A percentile compares a stretch with the other conserved stretches of the same genome.
Conservation (phyloP, 768 basidiomycete species). For the Russula abietina region DNA sequence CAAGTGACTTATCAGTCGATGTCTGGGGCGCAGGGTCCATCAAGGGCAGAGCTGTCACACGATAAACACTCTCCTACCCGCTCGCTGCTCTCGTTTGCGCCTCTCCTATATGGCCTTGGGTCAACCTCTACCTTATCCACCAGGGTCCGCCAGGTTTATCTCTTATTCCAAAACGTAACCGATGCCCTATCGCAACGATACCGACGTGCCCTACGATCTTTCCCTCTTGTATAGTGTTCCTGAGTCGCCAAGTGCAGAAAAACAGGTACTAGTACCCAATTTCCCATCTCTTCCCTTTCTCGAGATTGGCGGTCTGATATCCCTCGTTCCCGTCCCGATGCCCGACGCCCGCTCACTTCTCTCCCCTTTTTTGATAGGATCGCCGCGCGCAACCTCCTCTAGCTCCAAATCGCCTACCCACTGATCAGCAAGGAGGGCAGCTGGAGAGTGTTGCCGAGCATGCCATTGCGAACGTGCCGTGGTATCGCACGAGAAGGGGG, state of each 20-base stretch:
- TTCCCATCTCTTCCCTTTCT: no score
- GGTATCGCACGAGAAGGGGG: conserved; percentile 46
- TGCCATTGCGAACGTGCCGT: conserved; percentile 30
- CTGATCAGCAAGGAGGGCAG: conserved; percentile 24
- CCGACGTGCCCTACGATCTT: conserved; percentile 28
- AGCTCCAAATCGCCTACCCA: conserved; percentile 11
- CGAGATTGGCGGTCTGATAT: not conserved
- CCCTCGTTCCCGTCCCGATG: not conserved
- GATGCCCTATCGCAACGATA: conserved; percentile 16
- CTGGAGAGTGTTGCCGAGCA: conserved; percentile 18
- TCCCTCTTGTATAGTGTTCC: conserved; percentile 31
- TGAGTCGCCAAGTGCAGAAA: conserved; percentile 30
- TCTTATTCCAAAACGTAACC: not conserved
- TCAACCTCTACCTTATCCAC: not conserved
- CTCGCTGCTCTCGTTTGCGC: no score
- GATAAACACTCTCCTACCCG: not conserved
- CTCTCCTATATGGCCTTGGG: no score
- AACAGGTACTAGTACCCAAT: conserved; percentile 26
- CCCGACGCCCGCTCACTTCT: not conserved
- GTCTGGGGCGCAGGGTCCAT: not conserved
- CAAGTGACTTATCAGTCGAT: no score
- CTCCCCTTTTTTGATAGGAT: conserved; percentile 32
- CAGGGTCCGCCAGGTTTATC: not conserved
- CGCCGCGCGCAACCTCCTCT: conserved; percentile 24
- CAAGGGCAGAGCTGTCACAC: not conserved